Conservation (phyloP, 202 grass and related monocot species). For the Dendrocalamus latiflorus region DNA sequence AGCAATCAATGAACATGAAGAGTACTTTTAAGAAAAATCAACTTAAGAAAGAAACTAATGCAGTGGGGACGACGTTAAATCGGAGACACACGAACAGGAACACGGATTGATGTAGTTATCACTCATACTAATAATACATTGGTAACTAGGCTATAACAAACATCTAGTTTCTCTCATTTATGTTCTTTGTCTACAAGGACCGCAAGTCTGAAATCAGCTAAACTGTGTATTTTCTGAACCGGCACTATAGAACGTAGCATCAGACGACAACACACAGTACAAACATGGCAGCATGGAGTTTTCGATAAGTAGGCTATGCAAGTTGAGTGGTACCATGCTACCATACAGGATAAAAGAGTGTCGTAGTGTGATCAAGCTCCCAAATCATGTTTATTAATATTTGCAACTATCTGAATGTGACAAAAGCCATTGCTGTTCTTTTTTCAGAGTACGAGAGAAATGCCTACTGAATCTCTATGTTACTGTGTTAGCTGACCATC, state of each 20-base stretch:
- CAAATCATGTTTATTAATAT: not conserved
- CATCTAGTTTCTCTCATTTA: conserved; percentile 13
- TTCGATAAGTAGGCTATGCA: conserved; percentile 22
- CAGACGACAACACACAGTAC: not conserved
- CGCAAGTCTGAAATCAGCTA: conserved; percentile 1
- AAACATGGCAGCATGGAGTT: conserved; percentile 33
- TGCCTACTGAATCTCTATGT: not conserved
- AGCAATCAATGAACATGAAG: not conserved
- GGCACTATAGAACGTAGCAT: not conserved
- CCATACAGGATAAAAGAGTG: not conserved
- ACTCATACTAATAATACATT: not conserved
- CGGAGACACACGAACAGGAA: not conserved
- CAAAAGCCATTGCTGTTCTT: not conserved
- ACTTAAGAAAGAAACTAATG: not conserved
- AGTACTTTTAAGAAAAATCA: not conserved
- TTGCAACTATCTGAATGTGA: conserved; percentile 4
- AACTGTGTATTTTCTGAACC: not conserved
- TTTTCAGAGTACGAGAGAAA: not conserved
- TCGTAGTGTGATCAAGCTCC: not conserved
- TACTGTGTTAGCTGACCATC: not conserved
- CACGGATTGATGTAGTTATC: not conserved
- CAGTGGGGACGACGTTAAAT: not conserved
- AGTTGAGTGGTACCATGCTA: conserved; percentile 17
- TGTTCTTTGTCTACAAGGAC: not conserved
- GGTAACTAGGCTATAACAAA: not conserved